Evolutionary conservation across 225 moss, liverwort and hornwort genomes (phyloP).

Genomic region (Sphagnum contortum): DNA sequence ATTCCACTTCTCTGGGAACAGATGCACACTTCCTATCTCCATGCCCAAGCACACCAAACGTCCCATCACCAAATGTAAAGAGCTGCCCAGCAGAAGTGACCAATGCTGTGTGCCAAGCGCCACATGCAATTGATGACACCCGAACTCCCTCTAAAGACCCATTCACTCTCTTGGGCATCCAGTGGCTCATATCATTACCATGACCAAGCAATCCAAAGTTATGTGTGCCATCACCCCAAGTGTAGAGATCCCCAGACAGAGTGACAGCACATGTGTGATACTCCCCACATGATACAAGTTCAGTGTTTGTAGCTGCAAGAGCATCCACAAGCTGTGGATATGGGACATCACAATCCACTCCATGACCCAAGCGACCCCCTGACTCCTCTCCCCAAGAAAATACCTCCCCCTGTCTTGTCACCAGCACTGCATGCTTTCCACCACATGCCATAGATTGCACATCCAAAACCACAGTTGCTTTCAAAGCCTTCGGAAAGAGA

Average conservation of each 20-base stretch:
- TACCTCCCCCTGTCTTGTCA: conserved; percentile 93
- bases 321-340: conserved; percentile 94
- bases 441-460: conserved; percentile 95
- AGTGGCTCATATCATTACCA: conserved; percentile 94
- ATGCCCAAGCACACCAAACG: conserved; percentile 96
- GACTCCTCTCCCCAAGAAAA: conserved; percentile 98
- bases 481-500: conserved; percentile 71
- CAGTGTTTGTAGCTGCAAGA: conserved; percentile 68
- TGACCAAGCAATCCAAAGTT: conserved; percentile 95
- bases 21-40: conserved; percentile 77
- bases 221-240: conserved; percentile 98
- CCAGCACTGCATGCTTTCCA: conserved; percentile 75
- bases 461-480: conserved; percentile 88
- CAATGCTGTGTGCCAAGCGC: conserved; percentile 97
- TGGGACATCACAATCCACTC: conserved; percentile 84
- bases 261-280: conserved; percentile 90
- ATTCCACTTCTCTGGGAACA: conserved; percentile 89
- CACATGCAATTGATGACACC: conserved; percentile 87
- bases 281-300: conserved; percentile 91
- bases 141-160: conserved; percentile 80
- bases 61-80: conserved; percentile 95
- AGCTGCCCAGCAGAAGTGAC: conserved; percentile 93
- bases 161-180: conserved; percentile 96
- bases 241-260: conserved; percentile 88
- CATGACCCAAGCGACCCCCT: conserved; percentile 91